These are phyloP conservation scores for Turnera subulata DNA, from an alignment of 345 rosid genomes.

Conservation along the genomic window DNA sequence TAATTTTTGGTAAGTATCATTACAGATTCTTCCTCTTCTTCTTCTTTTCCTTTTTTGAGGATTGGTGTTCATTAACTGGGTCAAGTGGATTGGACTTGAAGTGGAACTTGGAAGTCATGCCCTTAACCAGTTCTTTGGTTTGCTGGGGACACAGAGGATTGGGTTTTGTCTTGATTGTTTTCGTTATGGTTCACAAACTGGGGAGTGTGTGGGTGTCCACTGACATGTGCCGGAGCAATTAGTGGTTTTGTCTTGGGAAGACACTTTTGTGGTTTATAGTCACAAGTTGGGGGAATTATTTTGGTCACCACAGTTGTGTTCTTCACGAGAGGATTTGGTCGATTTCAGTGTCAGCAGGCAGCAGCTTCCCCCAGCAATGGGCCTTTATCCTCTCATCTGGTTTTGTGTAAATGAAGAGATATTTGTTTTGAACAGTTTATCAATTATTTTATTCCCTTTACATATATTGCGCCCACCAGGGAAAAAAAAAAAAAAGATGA, in stretches of 20 bases:
- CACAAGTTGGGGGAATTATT: too few relatives aligned
- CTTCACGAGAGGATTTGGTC: too few relatives aligned
- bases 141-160: background rate
- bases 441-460: too few relatives aligned
- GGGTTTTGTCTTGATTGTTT: background rate
- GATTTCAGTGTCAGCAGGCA: constrained; percentile 19
- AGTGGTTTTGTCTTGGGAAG: constrained; percentile 6
- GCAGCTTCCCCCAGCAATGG: background rate
- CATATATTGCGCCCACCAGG: too few relatives aligned
- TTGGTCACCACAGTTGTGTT: too few relatives aligned
- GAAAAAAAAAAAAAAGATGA: too few relatives aligned
- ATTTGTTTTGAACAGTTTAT: too few relatives aligned
- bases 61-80: too few relatives aligned
- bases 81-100: too few relatives aligned
- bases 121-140: background rate
- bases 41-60: background rate
- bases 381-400: background rate
- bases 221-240: background rate
- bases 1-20: constrained; percentile 5
- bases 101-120: too few relatives aligned
- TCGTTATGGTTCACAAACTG: background rate
- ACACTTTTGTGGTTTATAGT: constrained; percentile 5
- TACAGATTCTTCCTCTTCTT: background rate
- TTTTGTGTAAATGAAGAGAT: background rate
- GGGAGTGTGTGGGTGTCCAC: constrained; percentile 16